Percentiles rank a stretch among this genome's conserved stretches.
Conservation (phyloP, 1,139 yeast species). For the Pichia sp. region DNA sequence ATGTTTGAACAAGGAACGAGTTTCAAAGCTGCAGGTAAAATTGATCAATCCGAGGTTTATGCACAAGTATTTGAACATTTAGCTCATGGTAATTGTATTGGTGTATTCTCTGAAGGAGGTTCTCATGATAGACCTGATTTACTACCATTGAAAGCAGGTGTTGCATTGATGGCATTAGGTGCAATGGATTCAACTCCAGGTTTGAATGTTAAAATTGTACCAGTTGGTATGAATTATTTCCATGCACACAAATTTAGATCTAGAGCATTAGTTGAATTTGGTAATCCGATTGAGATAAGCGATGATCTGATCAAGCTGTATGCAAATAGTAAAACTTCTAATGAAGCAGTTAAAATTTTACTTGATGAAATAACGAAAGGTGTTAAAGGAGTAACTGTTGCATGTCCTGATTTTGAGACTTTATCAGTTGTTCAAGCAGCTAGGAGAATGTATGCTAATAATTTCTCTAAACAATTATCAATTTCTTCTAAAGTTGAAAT, state of each 20-base stretch:
- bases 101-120: slow-evolving; percentile 98
- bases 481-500: slow-evolving; percentile 80
- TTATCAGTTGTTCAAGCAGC: slow-evolving; percentile 91
- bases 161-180: slow-evolving; percentile 95
- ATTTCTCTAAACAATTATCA: slow-evolving; percentile 61
- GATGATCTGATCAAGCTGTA: slow-evolving; percentile 60
- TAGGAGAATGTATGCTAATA: slow-evolving; percentile 78
- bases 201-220: slow-evolving; percentile 76
- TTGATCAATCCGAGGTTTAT: slow-evolving; percentile 80
- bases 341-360: slow-evolving; percentile 66
- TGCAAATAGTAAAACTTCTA: slow-evolving; percentile 53
- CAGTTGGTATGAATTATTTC: slow-evolving; percentile 96
- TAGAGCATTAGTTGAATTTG: slow-evolving; percentile 91
- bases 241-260: slow-evolving; percentile 93
- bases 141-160: slow-evolving; percentile 92
- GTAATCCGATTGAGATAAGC: slow-evolving; percentile 73
- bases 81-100: slow-evolving; percentile 72
- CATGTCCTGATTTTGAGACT: slow-evolving; percentile 89
- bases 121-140: slow-evolving; percentile 91
- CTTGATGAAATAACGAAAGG: slow-evolving; percentile 68
- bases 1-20: slow-evolving; percentile 46
- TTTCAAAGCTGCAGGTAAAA: slow-evolving; percentile 71
- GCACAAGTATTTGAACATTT: slow-evolving; percentile 76
- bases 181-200: slow-evolving; percentile 70
- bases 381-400: slow-evolving; percentile 81